phyloP scores from a whole-genome alignment of 148 eudicot genomes.

The Rhododendron williamsianum region DNA sequence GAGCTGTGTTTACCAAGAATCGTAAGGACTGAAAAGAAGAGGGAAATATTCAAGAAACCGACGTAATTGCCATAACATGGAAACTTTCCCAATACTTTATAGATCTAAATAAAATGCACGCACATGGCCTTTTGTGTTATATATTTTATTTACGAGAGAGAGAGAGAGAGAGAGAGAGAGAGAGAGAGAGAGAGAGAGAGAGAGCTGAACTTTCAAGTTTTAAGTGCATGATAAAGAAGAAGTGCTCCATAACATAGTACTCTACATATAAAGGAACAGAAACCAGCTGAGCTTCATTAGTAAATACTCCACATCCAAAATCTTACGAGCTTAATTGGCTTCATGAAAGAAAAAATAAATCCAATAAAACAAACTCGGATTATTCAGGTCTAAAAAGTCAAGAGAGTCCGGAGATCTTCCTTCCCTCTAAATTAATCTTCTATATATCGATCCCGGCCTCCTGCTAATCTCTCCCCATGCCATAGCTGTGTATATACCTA shows the following conservation, averaged over 20 bases:
- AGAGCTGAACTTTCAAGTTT: no score
- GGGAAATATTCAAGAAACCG: no score
- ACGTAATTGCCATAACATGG: no score
- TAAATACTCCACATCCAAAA: neutral
- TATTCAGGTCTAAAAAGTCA: neutral
- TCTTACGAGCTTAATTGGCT: conserved; percentile 5
- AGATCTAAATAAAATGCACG: neutral
- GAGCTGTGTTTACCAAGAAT: no score
- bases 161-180: no score
- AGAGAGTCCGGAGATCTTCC: conserved; percentile 2
- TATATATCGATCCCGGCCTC: neutral
- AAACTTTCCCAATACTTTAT: no score
- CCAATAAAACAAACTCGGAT: no score
- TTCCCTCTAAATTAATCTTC: neutral
- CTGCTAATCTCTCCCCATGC: neutral
- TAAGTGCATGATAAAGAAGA: neutral
- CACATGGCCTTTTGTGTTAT: neutral
- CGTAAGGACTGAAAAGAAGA: no score
- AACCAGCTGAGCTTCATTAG: conserved; percentile 21
- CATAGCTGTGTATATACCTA: neutral
- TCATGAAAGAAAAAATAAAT: no score
- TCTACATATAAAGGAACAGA: neutral
- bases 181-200: no score
- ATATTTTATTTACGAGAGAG: no score
- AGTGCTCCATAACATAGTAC: no score